Evolutionary conservation across 371 early-diverging fungal genomes (phyloP), one percentile per base, ranked within the genome.

Genomic region (Nematocida sp.): DNA sequence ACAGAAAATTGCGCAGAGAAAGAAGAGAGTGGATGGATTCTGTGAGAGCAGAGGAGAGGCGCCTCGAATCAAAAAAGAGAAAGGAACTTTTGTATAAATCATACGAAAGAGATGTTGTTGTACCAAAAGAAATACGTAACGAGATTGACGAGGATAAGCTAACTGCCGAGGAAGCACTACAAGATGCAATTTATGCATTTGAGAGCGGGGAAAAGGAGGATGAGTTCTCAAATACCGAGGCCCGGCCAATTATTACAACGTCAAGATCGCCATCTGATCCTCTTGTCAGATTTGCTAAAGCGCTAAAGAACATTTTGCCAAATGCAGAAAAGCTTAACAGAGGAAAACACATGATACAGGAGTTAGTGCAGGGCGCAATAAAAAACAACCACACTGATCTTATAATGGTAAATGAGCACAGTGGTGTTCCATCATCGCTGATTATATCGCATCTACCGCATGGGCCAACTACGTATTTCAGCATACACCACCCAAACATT

Each of bases 401-500:
- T 61, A 90, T 98, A 82, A 93, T 97, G 72, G 83, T 97, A 45
- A 94, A 95, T 85, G 97, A 98, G 87, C 93, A 93, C 84, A 91
- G 96, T 85, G 98, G 97, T 39, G 92, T 94, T 87, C 97, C 97
- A 39, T 94, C 95, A 87, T 93, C 95, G 72, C 90, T 98, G 90
- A 91, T 95, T 54, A 87, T 98, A 23, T 92, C 91, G 82, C 96
- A 96, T 86, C 93, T 95, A 83, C 98, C 98, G 40, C 94, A 95
- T 87, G 97, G 98, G 15, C 96, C 96, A 5, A 98, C 98, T 0
- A 93, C 94, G 44, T 94, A 93, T 87, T 98, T 97, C 84, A 92
- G 94, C 39, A 88, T 97, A 75, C 93, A 94, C 89, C 80, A 78
- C 40, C 40, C 66, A 33, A 39, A 39, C 5, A 70, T 57, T 13